phyloP scores from a whole-genome alignment of 805 yeast genomes.

The Pichia scutulata region DNA sequence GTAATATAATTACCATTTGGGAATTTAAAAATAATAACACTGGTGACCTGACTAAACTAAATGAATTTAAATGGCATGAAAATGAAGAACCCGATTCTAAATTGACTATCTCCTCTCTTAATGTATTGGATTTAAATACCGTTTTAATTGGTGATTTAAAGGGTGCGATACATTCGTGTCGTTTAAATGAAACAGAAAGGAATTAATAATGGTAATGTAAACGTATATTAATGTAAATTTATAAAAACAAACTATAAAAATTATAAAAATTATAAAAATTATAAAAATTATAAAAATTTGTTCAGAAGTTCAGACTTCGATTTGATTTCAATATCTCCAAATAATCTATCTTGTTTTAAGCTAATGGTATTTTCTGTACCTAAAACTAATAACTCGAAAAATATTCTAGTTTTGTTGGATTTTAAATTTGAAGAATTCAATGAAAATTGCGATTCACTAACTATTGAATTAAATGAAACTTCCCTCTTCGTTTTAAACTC shows the following conservation, averaged over 20 bases:
- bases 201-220: neutral
- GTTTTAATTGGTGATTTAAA: constrained; percentile 18
- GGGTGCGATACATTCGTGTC: constrained; percentile 14
- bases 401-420: constrained; percentile 61
- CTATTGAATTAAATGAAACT: neutral
- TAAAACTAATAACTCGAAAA: constrained; percentile 75
- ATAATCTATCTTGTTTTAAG: constrained; percentile 52
- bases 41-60: neutral
- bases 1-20: neutral
- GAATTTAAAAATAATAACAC: constrained; percentile 1
- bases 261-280: too few species aligned
- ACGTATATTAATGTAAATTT: neutral
- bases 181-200: neutral
- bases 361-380: constrained; percentile 69
- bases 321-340: constrained; percentile 49
- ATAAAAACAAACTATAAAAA: too few species aligned
- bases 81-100: neutral
- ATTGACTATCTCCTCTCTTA: neutral
- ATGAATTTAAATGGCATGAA: neutral
- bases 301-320: constrained; percentile 13
- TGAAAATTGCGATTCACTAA: constrained; percentile 26
- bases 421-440: constrained; percentile 27
- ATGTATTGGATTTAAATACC: neutral
- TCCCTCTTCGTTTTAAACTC: neutral
- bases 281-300: constrained; percentile 16